phyloP scores from a whole-genome alignment of 2,329 filamentous ascomycete genomes.

The Coleophoma crateriformis region DNA sequence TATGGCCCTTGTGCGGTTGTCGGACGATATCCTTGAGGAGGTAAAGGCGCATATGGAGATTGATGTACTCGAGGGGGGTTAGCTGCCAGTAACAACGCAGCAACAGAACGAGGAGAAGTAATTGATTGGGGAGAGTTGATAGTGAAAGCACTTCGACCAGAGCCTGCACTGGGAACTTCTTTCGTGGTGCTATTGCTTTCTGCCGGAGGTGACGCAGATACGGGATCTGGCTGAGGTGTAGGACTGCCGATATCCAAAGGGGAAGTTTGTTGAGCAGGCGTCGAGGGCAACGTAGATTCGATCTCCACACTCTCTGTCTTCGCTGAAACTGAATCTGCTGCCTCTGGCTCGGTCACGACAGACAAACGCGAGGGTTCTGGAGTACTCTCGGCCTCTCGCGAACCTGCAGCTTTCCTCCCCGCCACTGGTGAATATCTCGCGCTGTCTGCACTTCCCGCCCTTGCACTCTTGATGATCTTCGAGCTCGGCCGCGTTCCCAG shows the following conservation, averaged over 20 bases:
- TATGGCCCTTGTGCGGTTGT: background rate
- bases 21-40: background rate
- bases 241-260: background rate
- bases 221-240: background rate
- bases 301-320: background rate
- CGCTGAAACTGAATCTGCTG: background rate
- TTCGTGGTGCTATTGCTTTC: background rate
- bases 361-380: background rate
- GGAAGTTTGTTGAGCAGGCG: background rate
- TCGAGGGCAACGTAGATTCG: background rate
- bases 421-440: slow-evolving; percentile 3
- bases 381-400: background rate
- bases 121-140: background rate
- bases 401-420: slow-evolving; percentile 9
- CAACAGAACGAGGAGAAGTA: background rate
- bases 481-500: slow-evolving; percentile 66
- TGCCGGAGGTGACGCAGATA: background rate
- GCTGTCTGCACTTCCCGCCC: slow-evolving; percentile 11
- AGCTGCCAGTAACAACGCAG: background rate
- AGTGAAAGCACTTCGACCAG: background rate
- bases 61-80: background rate
- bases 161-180: background rate
- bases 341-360: background rate
- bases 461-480: slow-evolving; percentile 46
- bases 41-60: background rate